Conservation (phyloP, 2,329 filamentous ascomycete species). For the Escovopsis sp. region DNA sequence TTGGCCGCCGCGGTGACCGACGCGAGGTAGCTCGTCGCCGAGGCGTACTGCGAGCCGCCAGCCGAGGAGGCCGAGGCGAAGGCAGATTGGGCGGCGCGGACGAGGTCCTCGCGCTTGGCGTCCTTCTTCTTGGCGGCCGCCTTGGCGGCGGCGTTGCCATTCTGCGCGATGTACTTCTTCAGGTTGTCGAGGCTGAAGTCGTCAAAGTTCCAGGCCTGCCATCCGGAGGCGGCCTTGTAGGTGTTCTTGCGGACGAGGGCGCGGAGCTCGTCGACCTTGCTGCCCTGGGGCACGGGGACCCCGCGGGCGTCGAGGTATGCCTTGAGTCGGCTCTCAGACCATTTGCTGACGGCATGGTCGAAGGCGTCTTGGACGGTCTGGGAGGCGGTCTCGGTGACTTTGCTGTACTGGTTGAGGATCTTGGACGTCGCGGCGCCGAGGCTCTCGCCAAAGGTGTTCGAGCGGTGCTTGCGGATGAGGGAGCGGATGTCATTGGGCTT, state of each 20-base stretch:
- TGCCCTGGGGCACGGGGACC: slow-evolving; percentile 55
- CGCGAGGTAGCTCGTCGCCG: slow-evolving; percentile 55
- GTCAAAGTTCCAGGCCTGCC: slow-evolving; percentile 65
- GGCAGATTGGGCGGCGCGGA: slow-evolving; percentile 45
- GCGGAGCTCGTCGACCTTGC: slow-evolving; percentile 57
- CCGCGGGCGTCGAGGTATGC: slow-evolving; percentile 63
- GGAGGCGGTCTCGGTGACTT: slow-evolving; percentile 55
- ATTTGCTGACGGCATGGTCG: slow-evolving; percentile 41
- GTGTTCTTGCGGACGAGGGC: slow-evolving; percentile 58
- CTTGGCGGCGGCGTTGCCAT: slow-evolving; percentile 39
- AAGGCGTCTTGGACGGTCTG: slow-evolving; percentile 52
- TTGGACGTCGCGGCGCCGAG: slow-evolving; percentile 53
- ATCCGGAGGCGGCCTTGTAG: slow-evolving; percentile 53
- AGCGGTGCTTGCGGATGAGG: slow-evolving; percentile 75
- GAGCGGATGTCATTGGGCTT: slow-evolving; percentile 81
- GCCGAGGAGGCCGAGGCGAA: slow-evolving; percentile 44
- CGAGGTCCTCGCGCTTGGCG: slow-evolving; percentile 56
- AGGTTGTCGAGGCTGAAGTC: slow-evolving; percentile 60
- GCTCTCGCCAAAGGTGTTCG: slow-evolving; percentile 53
- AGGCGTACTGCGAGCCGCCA: slow-evolving; percentile 44
- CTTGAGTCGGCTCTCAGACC: slow-evolving; percentile 67
- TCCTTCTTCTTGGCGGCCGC: slow-evolving; percentile 46
- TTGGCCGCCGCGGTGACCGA: slow-evolving; percentile 51
- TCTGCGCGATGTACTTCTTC: slow-evolving; percentile 37
- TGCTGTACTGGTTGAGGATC: slow-evolving; percentile 61